Evolutionary conservation across 2,329 filamentous ascomycete genomes (phyloP), one percentile per base, ranked within the genome.

Genomic region (Exserohilum rostratum): DNA sequence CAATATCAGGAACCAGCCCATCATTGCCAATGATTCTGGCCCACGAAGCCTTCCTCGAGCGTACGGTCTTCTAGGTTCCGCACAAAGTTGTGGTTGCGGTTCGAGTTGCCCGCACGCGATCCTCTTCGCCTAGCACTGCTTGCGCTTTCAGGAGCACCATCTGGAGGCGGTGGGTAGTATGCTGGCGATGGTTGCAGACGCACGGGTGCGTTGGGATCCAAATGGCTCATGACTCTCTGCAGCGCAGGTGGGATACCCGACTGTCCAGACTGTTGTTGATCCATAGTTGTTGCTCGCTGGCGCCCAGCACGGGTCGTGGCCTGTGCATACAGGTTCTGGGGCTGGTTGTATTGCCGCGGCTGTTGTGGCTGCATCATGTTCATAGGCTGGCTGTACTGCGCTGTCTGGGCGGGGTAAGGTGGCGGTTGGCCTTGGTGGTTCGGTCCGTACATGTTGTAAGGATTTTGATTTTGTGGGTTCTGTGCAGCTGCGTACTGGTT

Each of bases 271-370:
- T 93, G 90, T 68, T 96, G 91, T 72, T 95, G 91, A 70, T 98
- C 95, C 89, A 98, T 96, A 3, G 95, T 99, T 39, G 93, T 95
- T 35, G 95, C 93, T 57, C 95, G 87, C 77, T 96, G 93, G 49
- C 95, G 86, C 39, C 89, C 89, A 40, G 88, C 87, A 62, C 91
- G 85, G 65, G 91, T 85, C 47, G 87, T 89, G 55, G 90, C 87
- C 77, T 93, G 90, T 40, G 86, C 83, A 65, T 89, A 90, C 34
- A 90, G 79, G 64, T 85, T 89, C 60, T 91, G 91, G 48, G 91
- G 90, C 65, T 89, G 81, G 61, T 72, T 76, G 61, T 76, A 78
- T 54, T 72, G 69, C 5, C 72, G 70, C 22, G 70, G 63, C 50
- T 75, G 70, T 40, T 75, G 71, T 27, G 61, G 73, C 55, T 71